Evolutionary conservation across 805 yeast species (phyloP).

Genomic region (Zygosaccharomyces bisporus): DNA sequence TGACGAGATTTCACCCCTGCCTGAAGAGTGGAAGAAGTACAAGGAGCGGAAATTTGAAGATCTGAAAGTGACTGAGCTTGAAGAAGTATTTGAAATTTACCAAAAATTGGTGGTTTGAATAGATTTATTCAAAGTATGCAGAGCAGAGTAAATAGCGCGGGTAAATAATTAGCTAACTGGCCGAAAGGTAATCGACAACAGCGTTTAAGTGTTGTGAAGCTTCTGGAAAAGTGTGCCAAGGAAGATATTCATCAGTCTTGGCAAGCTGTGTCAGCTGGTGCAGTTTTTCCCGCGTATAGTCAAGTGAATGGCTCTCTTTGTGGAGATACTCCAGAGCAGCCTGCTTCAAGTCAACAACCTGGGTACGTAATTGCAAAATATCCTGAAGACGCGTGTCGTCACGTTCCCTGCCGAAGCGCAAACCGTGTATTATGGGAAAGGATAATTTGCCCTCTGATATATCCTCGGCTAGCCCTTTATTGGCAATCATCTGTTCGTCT

Average conservation of each 20-base stretch:
- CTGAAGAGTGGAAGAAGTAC: constrained; percentile 23
- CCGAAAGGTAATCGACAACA: constrained; percentile 16
- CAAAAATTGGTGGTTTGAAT: constrained; percentile 19
- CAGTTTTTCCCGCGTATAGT: constrained; percentile 23
- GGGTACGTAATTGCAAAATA: constrained; percentile 52
- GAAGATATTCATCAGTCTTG: constrained; percentile 23
- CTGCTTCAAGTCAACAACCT: constrained; percentile 46
- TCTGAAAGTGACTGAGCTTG: constrained; percentile 27
- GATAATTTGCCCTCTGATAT: constrained; percentile 86
- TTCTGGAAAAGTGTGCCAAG: constrained; percentile 13
- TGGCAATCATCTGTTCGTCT: constrained; percentile 42
- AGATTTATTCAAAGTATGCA: constrained; percentile 3
- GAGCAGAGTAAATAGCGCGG: background rate
- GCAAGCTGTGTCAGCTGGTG: constrained; percentile 22
- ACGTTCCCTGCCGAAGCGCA: constrained; percentile 38
- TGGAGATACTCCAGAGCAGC: constrained; percentile 49
- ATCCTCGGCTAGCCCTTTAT: constrained; percentile 82
- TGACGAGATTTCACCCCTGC: constrained; percentile 5
- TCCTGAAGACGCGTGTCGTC: constrained; percentile 41
- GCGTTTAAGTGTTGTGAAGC: constrained; percentile 14
- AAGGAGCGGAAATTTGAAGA: constrained; percentile 32
- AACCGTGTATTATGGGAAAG: constrained; percentile 74
- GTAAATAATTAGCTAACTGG: constrained; percentile 8
- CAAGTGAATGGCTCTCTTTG: constrained; percentile 30
- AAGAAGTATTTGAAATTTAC: constrained; percentile 32